Evolutionary conservation across 192 early-diverging fungal species (phyloP).

Genomic region (Coemansia sp.): DNA sequence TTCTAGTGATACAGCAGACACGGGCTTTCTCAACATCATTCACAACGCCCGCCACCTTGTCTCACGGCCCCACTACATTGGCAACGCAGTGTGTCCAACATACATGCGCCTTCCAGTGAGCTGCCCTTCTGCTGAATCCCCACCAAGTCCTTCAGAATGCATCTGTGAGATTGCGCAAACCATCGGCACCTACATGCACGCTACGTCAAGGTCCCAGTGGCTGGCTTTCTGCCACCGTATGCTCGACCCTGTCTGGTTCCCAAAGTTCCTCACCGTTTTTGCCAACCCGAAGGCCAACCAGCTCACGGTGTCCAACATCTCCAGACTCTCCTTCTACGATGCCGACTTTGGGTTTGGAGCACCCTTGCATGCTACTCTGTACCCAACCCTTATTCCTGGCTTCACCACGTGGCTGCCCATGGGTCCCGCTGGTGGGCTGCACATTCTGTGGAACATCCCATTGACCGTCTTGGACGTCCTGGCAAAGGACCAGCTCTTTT

Average conservation of each 20-base stretch:
- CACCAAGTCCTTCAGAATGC: neutral
- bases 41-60: slow-evolving; percentile 30
- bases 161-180: slow-evolving; percentile 11
- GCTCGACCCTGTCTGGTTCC: slow-evolving; percentile 16
- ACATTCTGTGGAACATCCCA: slow-evolving; percentile 43
- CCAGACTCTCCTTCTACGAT: slow-evolving; percentile 24
- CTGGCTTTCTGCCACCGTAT: slow-evolving; percentile 21
- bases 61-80: slow-evolving; percentile 26
- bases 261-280: slow-evolving; percentile 43
- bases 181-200: slow-evolving; percentile 30
- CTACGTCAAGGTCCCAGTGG: slow-evolving; percentile 19
- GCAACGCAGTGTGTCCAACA: slow-evolving; percentile 42
- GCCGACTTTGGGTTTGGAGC: slow-evolving; percentile 45
- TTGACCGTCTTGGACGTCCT: slow-evolving; percentile 6
- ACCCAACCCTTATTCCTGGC: slow-evolving; percentile 40
- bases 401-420: slow-evolving; percentile 38
- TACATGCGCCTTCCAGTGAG: slow-evolving; percentile 18
- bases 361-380: slow-evolving; percentile 27
- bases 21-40: slow-evolving; percentile 28
- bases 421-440: slow-evolving; percentile 26
- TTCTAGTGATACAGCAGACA: slow-evolving; percentile 3
- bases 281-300: slow-evolving; percentile 26
- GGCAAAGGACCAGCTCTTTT: slow-evolving; percentile 13
- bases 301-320: slow-evolving; percentile 41
- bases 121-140: too few species aligned